These are phyloP conservation scores for Rhizophlyctis rosea DNA, from an alignment of 192 early-diverging fungal species.

Conservation along the genomic window DNA sequence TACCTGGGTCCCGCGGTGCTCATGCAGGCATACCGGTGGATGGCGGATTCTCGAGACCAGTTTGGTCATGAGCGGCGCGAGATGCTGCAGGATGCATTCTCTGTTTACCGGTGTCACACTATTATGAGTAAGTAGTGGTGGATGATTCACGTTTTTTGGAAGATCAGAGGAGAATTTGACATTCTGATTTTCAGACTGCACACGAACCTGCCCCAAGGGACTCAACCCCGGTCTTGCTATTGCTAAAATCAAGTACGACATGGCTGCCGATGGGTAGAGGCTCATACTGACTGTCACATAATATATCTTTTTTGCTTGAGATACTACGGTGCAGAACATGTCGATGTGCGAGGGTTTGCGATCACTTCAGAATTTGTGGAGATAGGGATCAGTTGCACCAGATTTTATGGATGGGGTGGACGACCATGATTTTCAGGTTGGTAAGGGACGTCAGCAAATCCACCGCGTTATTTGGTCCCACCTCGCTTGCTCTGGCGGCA, in stretches of 20 bases:
- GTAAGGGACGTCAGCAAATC: too few species aligned
- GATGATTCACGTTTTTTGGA: neutral
- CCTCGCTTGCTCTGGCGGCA: too few species aligned
- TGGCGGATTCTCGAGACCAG: constrained; percentile 95
- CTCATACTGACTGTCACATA: neutral
- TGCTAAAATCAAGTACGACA: constrained; percentile 91
- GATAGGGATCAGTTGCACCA: too few species aligned
- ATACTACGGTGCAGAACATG: too few species aligned
- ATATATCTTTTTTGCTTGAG: too few species aligned
- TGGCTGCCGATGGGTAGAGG: constrained; percentile 62
- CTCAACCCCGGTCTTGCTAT: constrained; percentile 96
- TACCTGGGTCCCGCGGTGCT: constrained; percentile 96
- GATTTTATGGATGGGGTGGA: too few species aligned
- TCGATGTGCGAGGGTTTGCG: too few species aligned
- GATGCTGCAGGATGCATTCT: constrained; percentile 90
- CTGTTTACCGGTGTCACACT: constrained; percentile 98
- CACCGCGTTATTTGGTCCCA: too few species aligned
- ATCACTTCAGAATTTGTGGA: too few species aligned
- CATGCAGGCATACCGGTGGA: constrained; percentile 99
- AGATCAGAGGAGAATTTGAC: too few species aligned
- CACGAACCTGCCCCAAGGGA: constrained; percentile 96
- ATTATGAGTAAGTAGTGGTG: constrained; percentile 67
- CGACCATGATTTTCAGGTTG: too few species aligned
- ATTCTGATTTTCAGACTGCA: constrained; percentile 73
- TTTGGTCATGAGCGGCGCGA: constrained; percentile 79